Evolutionary conservation across 805 yeast genomes (phyloP).

Genomic region (Kregervanrija fluxuum): DNA sequence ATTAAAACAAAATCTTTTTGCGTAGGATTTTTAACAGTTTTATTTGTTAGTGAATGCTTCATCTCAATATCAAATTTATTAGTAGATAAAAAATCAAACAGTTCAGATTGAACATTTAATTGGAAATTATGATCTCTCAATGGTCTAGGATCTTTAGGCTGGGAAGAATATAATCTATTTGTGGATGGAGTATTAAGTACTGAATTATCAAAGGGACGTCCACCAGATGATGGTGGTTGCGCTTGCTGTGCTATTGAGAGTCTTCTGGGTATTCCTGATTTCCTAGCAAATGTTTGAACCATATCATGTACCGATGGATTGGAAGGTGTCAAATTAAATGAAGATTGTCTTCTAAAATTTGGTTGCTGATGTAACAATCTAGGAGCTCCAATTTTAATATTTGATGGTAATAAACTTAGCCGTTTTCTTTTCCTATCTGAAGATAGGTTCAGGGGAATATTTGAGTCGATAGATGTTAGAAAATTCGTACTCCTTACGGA

Average conservation of each 20-base stretch:
- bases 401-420: constrained; percentile 23
- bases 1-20: constrained; percentile 77
- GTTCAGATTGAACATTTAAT: constrained; percentile 54
- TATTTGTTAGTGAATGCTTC: constrained; percentile 59
- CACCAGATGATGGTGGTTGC: constrained; percentile 7
- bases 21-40: constrained; percentile 68
- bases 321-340: constrained; percentile 9
- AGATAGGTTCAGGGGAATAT: constrained; percentile 4
- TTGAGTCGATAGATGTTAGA: constrained; percentile 16
- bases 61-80: constrained; percentile 70
- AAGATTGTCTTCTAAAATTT: constrained; percentile 20
- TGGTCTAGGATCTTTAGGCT: constrained; percentile 61
- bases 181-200: constrained; percentile 2
- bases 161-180: constrained; percentile 2
- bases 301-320: constrained; percentile 19
- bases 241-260: not conserved
- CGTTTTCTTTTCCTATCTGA: constrained; percentile 19
- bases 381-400: constrained; percentile 26
- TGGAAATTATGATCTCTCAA: constrained; percentile 68
- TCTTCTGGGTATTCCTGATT: constrained; percentile 4
- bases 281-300: constrained; percentile 23
- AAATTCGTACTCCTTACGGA: too few species aligned
- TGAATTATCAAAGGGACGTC: not conserved
- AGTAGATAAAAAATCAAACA: constrained; percentile 53
- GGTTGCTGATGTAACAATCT: constrained; percentile 19